Base-by-base conservation (phyloP, 345 rosid species). In the Syzygium jambos region DNA sequence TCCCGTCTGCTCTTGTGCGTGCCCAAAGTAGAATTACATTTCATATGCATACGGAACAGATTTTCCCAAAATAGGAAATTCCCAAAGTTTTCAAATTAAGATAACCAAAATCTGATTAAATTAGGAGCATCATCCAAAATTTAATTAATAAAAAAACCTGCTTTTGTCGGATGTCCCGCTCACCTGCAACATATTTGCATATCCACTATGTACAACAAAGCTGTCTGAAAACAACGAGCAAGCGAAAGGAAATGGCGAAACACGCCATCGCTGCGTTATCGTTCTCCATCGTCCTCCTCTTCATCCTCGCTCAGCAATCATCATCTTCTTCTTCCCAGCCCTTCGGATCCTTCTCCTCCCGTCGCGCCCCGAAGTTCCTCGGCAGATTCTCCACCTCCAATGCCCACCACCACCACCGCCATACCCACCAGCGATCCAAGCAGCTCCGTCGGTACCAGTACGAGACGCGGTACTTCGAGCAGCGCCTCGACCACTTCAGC, bases 401-500 rank as follows among this genome's bases (percentile, higher is more conserved):
- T 9, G 6, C 46, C 73, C 68, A 55, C 41, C 13, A 30, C 87
- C 88, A 54, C 41, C 16, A 38, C 49, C 38, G 38, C 38, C 38
- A 34, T 34, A 0, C 29, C 43, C 27, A 55, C 85, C 63, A 51
- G 21, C 29, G 73, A 41, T 38, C 80, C 7, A 11, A 73, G 43
- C 80, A 73, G 49, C 80, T 34, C 10, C 78, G 51, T 6, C 88
- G 51, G 51, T 89, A 87, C 91, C 89, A 17, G 17, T 96, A 96
- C 91, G 95, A 96, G 85, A 95, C 94, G 11, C 90, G 91, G 86
- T 95, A 91, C 82, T 93, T 93, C 87, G 77, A 90, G 85, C 98
- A 96, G 89, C 90, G 86, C 61, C 94, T 96, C 59, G 98, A 96
- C 87, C 98, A 95, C 88, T 96, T 96, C 93, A 95, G 97, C 91